Percentiles rank a stretch among this genome's conserved stretches.
Evolutionary conservation across 371 early-diverging fungal species (phyloP).

Genomic region (Nematocida sp.): DNA sequence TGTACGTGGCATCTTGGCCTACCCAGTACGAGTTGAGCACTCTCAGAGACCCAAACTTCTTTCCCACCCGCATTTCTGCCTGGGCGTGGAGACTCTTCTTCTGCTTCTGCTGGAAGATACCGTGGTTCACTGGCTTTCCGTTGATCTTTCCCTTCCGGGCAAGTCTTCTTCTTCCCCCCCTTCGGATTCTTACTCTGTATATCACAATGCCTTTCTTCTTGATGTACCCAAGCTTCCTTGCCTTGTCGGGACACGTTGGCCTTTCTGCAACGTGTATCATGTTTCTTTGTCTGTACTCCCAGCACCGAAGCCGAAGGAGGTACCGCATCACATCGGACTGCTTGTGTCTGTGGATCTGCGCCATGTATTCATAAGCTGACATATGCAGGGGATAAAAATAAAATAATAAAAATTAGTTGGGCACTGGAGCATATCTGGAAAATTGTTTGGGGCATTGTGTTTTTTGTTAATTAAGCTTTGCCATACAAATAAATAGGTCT

Average conservation of each 20-base stretch:
- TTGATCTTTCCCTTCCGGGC: conserved; percentile 87
- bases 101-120: conserved; percentile 90
- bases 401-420: conserved; percentile 7
- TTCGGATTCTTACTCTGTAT: conserved; percentile 90
- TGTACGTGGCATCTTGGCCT: conserved; percentile 88
- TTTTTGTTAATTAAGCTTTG: not conserved
- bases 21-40: conserved; percentile 97
- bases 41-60: conserved; percentile 81
- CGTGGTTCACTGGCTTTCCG: conserved; percentile 92
- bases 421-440: not conserved
- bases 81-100: conserved; percentile 78
- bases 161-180: conserved; percentile 85
- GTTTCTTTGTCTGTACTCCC: conserved; percentile 93
- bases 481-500: not conserved
- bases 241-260: conserved; percentile 94
- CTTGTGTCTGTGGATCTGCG: conserved; percentile 93
- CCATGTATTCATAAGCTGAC: conserved; percentile 81
- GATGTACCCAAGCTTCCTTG: conserved; percentile 94
- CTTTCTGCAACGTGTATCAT: conserved; percentile 89
- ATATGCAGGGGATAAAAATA: conserved; percentile 56
- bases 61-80: conserved; percentile 91
- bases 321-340: conserved; percentile 95
- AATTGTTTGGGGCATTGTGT: not conserved
- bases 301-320: conserved; percentile 87
- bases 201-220: conserved; percentile 93